phyloP scores from a whole-genome alignment of 495 filamentous ascomycete species.

The Astrothelium macrocarpum region DNA sequence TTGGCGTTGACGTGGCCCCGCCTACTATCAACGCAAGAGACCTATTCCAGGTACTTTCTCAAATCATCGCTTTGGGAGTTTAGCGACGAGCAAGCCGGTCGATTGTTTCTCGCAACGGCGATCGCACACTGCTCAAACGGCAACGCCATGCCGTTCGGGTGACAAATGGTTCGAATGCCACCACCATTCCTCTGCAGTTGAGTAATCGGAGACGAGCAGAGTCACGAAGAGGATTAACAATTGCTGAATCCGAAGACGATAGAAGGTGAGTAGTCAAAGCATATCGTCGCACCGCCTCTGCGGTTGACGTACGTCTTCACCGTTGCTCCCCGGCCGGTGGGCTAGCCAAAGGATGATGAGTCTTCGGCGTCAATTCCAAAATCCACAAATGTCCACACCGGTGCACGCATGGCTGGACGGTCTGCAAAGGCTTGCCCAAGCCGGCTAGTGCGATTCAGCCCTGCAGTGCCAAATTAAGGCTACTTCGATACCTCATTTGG shows the following conservation, averaged over 20 bases:
- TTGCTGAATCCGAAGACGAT: background rate
- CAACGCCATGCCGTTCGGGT: too few relatives aligned
- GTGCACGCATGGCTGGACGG: background rate
- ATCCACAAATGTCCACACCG: background rate
- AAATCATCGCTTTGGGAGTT: background rate
- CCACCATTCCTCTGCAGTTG: background rate
- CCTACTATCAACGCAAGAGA: background rate
- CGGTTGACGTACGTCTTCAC: slow-evolving; percentile 6
- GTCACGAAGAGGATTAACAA: background rate
- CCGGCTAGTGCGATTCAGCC: background rate
- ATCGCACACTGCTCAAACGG: background rate
- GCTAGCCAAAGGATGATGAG: background rate
- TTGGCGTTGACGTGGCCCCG: background rate
- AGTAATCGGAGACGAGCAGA: background rate
- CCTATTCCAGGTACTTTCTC: background rate
- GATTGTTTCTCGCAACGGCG: background rate
- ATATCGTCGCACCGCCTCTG: slow-evolving; percentile 3
- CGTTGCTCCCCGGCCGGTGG: background rate
- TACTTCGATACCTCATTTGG: background rate
- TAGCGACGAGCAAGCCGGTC: background rate
- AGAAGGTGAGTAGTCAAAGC: background rate
- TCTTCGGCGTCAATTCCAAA: slow-evolving; percentile 1
- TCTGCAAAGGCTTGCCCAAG: slow-evolving; percentile 4
- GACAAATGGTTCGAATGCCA: background rate
- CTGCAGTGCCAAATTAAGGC: slow-evolving; percentile 3